Base-by-base conservation (phyloP, 176 grass and related monocot genomes). In the Leersia perrieri region DNA sequence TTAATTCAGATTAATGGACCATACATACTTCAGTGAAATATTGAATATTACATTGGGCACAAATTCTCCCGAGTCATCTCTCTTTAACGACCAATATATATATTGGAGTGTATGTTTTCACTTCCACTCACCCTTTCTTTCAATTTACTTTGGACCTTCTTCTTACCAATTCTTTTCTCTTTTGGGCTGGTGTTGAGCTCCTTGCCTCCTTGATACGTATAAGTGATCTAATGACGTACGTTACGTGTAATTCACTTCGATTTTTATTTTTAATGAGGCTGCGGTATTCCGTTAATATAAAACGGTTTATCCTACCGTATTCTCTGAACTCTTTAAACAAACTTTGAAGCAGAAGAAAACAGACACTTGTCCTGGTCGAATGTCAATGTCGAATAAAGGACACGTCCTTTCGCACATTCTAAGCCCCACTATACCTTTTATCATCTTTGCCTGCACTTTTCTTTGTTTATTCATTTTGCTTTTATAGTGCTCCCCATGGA, bases 401-500 rank as follows among this genome's bases (percentile, higher is more conserved):
- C 15, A 47, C 29, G 31, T 4, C 36, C 23, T 70, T 63, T 66
- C 14, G 38, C 38, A 63, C 85, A 87, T 82, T 82, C 78, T 40
- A 27, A 32, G n/a, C 32, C 22, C 68, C 72, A 82, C 35, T 13
- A n/a, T 70, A 40, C 12, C 72, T 87, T 77, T 51, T 41, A 39
- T 65, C 79, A 65, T 87, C 57, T 70, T 27, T 4, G 2, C 13
- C 26, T 11, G 57, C 38, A 42, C 73, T 87, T 55, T 63, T 69
- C 71, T 81, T 51, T 9, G 76, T 64, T 63, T 33, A 32, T 70
- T 33, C 40, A 49, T 76, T 68, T 76, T 66, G 38, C 70, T 32
- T 51, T 55, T 53, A 9, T 60, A 66, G 80, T 83, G 86, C 80
- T 80, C 80, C 78, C 74, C 28, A 66, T 45, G 41, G 15, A 60